These are phyloP conservation scores for Penicillium occitanis DNA, from an alignment of 2,329 filamentous ascomycete genomes.

Conservation along the genomic window DNA sequence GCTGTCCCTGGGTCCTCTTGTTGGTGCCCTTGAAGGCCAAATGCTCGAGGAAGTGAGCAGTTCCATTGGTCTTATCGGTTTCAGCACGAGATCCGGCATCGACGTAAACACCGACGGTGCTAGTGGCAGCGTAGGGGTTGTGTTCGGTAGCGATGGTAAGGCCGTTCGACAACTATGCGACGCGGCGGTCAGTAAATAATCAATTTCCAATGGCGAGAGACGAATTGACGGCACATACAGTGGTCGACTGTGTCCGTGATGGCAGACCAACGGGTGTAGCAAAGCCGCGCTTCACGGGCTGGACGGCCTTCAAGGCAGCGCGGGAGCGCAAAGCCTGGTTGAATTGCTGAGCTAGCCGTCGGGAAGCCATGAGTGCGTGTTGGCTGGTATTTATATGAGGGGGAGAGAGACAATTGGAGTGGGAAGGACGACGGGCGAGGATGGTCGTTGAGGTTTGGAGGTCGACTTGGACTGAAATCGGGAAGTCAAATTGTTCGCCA, in stretches of 20 bases:
- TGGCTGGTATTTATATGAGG: conserved; percentile 37
- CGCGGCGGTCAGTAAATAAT: neutral
- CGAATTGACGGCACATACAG: conserved; percentile 57
- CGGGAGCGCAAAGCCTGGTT: conserved; percentile 86
- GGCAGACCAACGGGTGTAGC: conserved; percentile 74
- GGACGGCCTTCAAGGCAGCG: conserved; percentile 75
- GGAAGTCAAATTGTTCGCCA: conserved; percentile 48
- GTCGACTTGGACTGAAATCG: conserved; percentile 40
- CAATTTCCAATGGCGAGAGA: neutral
- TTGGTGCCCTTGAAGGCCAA: conserved; percentile 99
- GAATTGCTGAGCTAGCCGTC: conserved; percentile 94
- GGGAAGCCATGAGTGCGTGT: conserved; percentile 74
- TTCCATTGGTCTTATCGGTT: conserved; percentile 98
- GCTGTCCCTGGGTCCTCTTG: conserved; percentile 91
- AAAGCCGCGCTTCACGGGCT: conserved; percentile 79
- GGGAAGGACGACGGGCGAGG: conserved; percentile 46
- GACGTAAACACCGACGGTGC: conserved; percentile 98
- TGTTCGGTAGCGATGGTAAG: conserved; percentile 92
- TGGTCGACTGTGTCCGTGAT: conserved; percentile 91
- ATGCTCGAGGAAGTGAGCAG: conserved; percentile 99
- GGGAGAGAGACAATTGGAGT: conserved; percentile 48
- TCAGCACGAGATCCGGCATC: conserved; percentile 97
- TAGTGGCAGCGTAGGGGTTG: conserved; percentile 97
- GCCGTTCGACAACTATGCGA: conserved; percentile 30
- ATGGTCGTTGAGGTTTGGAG: conserved; percentile 33